A percentile compares a stretch with the other conserved stretches of the same genome.
These are phyloP conservation scores for Crithidia expoeki DNA, from an alignment of 208 protist species.

Conservation along the genomic window DNA sequence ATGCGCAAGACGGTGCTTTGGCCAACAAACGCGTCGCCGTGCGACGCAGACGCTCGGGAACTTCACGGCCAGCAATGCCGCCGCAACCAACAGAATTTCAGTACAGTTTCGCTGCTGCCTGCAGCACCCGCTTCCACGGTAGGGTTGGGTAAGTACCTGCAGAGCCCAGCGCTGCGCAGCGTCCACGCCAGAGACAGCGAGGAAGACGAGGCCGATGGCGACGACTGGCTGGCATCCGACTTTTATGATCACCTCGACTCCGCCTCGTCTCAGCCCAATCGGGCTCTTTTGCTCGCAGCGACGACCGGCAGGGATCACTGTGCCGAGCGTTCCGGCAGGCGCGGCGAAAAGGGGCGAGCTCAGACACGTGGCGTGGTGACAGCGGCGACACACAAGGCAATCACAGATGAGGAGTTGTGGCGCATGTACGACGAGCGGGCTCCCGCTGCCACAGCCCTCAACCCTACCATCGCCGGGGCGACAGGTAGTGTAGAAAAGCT, in stretches of 20 bases:
- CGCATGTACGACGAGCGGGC: conserved; percentile 50
- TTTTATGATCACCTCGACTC: conserved; percentile 18
- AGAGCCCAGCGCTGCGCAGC: not conserved
- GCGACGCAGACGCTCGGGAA: not conserved
- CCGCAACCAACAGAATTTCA: not conserved
- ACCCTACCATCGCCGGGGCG: not conserved
- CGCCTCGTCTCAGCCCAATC: not conserved
- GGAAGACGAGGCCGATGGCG: conserved; percentile 31
- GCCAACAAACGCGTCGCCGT: not conserved
- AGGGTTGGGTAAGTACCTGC: not conserved
- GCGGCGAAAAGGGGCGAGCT: not conserved
- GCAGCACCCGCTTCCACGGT: conserved; percentile 3
- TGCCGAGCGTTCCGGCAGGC: not conserved
- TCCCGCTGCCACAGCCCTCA: conserved; percentile 6
- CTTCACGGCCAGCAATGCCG: not conserved
- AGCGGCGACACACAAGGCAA: conserved; percentile 1
- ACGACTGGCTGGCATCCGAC: conserved; percentile 24
- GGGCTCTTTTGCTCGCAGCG: not conserved
- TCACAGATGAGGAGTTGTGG: conserved; percentile 55
- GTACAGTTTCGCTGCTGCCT: not conserved
- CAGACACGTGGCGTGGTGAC: not conserved
- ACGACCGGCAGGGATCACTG: not conserved
- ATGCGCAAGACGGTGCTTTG: conserved; percentile 11
- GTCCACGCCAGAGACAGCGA: not conserved
- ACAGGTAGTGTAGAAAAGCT: conserved; percentile 4